These are phyloP conservation scores for Piromyces finnis DNA, from an alignment of 192 early-diverging fungal genomes.

Conservation along the genomic window DNA sequence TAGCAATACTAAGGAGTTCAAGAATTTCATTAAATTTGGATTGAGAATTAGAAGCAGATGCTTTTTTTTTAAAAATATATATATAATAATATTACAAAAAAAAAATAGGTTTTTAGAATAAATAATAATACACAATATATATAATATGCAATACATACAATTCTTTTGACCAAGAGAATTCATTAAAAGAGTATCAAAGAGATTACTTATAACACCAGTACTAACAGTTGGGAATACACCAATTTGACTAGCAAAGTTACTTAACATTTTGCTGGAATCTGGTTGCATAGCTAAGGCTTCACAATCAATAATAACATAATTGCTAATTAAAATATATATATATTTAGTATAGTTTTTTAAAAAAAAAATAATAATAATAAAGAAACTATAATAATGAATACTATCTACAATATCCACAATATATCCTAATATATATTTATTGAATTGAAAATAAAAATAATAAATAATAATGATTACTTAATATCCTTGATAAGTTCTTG, in stretches of 20 bases:
- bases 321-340: constrained; percentile 6
- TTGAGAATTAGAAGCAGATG: not conserved
- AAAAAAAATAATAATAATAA: no score
- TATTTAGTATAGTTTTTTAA: no score
- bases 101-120: no score
- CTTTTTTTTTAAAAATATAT: not conserved
- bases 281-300: constrained; percentile 54
- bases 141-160: constrained; percentile 8
- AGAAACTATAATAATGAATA: no score
- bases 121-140: no score
- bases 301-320: constrained; percentile 62
- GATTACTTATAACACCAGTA: constrained; percentile 48
- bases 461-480: constrained; percentile 11
- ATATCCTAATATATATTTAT: no score
- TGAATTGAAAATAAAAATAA: no score
- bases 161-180: constrained; percentile 82
- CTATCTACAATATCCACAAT: no score
- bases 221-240: constrained; percentile 86
- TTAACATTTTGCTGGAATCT: constrained; percentile 55
- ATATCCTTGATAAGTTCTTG: constrained; percentile 44
- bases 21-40: not conserved
- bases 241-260: constrained; percentile 60
- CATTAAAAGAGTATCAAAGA: constrained; percentile 67
- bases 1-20: not conserved
- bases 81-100: no score